These are phyloP conservation scores for Aspergillus leporis DNA, from an alignment of 495 filamentous ascomycete genomes.

Conservation along the genomic window DNA sequence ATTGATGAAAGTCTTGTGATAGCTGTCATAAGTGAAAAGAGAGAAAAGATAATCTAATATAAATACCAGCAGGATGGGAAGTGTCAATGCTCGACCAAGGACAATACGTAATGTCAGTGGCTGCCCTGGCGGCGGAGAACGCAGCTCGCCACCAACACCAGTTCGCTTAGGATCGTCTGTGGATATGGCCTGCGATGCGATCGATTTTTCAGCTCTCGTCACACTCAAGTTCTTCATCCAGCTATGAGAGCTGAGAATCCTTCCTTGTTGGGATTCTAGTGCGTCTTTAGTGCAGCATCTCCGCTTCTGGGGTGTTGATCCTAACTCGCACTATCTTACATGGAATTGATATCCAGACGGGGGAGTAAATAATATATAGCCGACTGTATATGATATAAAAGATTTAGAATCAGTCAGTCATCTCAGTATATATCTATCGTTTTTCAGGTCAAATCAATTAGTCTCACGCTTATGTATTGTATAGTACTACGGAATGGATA, in stretches of 20 bases:
- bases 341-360: too few species aligned
- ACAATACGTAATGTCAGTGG: neutral
- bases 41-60: neutral
- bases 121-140: slow-evolving; percentile 4
- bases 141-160: slow-evolving; percentile 4
- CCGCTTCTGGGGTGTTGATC: neutral
- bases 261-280: neutral
- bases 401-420: too few species aligned
- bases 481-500: neutral
- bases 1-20: neutral
- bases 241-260: neutral
- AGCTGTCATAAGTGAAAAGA: neutral
- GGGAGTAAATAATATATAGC: neutral
- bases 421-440: neutral
- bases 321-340: neutral
- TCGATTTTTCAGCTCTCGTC: neutral
- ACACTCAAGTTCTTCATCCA: neutral
- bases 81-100: neutral
- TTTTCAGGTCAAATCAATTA: neutral
- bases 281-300: neutral
- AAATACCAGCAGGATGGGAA: neutral
- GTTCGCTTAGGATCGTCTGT: neutral
- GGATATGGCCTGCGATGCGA: neutral
- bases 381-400: neutral
- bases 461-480: neutral